These are phyloP conservation scores for Phytophthora palmivora DNA, from an alignment of 352 stramenopile genomes.

Conservation along the genomic window DNA sequence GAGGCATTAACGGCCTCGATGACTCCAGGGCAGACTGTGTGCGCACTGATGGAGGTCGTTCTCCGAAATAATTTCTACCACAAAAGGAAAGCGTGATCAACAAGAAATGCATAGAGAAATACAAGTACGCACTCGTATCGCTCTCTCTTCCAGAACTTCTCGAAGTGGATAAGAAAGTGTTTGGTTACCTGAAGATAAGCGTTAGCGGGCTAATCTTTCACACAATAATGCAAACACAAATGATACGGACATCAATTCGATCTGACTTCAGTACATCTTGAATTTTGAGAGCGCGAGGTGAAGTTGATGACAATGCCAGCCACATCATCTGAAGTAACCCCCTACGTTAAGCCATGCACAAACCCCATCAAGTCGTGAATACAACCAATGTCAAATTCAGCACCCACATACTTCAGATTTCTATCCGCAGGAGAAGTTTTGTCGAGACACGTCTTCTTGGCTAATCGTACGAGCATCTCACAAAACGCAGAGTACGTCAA, in stretches of 20 bases:
- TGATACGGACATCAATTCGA: conserved; percentile 46
- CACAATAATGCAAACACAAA: neutral
- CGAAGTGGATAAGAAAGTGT: conserved; percentile 73
- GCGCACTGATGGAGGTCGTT: conserved; percentile 24
- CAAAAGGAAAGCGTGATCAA: neutral
- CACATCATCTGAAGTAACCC: conserved; percentile 87
- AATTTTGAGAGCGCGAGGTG: conserved; percentile 64
- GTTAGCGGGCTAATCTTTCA: conserved; percentile 5
- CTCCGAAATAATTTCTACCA: conserved; percentile 66
- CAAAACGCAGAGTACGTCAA: conserved; percentile 70
- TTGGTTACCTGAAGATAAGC: conserved; percentile 52
- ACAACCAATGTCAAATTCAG: neutral
- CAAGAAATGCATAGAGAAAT: neutral
- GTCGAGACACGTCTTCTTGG: conserved; percentile 51
- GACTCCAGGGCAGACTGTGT: neutral
- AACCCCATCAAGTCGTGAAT: neutral
- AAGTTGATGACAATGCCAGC: conserved; percentile 66
- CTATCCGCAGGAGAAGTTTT: conserved; percentile 44
- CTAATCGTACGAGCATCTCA: conserved; percentile 71
- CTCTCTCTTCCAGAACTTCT: conserved; percentile 86
- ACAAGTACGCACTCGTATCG: conserved; percentile 58
- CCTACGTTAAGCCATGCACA: conserved; percentile 27
- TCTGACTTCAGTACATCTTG: conserved; percentile 80
- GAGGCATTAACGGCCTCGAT: conserved; percentile 30
- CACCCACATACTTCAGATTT: conserved; percentile 62